Evolutionary conservation across 352 stramenopile genomes (phyloP), one percentile per base, ranked within the genome.

Genomic region (Phytophthora boehmeriae): DNA sequence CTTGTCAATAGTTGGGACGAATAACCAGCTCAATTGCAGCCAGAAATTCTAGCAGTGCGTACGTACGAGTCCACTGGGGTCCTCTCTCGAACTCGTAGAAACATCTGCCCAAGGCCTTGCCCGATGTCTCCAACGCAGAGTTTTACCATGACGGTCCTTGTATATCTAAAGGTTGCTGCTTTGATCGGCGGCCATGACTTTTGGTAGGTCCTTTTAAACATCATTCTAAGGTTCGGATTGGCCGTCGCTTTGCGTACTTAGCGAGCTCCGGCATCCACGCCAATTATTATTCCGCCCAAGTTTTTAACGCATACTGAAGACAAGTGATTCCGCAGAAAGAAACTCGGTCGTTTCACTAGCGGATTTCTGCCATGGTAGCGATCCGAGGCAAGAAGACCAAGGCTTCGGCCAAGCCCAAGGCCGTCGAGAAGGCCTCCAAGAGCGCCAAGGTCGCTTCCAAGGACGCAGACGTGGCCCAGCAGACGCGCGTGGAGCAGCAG

Each of bases 331-430:
- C n/a, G 11, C 13, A 19, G 34, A 58, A 57, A 42, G 34, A 56
- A 57, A 30, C n/a, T n/a, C n/a, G 30, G 22, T 46, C 23, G 39
- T 44, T 51, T 43, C 42, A 4, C 42, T 17, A 20, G 25, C 43
- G 56, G 36, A 49, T 34, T 68, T 43, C 49, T 35, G 41, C 43
- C 52, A 92, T 93, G 83, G 83, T 90, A 54, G 79, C 83, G 44
- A 78, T 93, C 45, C 79, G 83, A 9, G 79, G 80, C 19, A 88
- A 87, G 68, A 93, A 93, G 68, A 59, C 77, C 32, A 90, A 87
- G 63, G 80, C 75, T 16, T 73, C 78, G 35, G 55, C 83, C 41
- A 90, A 86, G 66, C 71, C 65, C 54, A 89, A 83, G 66, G 64
- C 76, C 22, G 53, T 75, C 13, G 78, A 87, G 41, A 80, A 79